These are phyloP conservation scores for Cerioporus squamosus DNA, from an alignment of 1,284 basidiomycete species.

Conservation along the genomic window DNA sequence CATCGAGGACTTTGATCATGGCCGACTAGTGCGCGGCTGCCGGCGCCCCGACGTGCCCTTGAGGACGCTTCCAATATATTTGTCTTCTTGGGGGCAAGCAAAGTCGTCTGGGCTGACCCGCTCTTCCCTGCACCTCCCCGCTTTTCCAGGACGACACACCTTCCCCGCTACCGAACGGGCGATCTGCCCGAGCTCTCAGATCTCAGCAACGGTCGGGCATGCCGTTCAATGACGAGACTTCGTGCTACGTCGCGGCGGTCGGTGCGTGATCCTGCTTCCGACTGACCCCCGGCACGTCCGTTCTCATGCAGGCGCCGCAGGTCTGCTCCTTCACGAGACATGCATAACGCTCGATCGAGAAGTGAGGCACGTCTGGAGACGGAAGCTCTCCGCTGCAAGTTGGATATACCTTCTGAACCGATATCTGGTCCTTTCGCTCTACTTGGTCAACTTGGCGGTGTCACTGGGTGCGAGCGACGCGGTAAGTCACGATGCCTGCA, in stretches of 20 bases:
- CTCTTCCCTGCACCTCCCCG: no score
- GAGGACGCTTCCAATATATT: no score
- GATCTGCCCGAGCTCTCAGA: no score
- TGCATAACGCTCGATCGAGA: slow-evolving; percentile 18
- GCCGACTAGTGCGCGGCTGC: no score
- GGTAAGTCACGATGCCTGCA: slow-evolving; percentile 4
- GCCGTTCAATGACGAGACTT: background rate
- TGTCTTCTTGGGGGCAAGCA: no score
- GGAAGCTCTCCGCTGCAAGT: slow-evolving; percentile 10
- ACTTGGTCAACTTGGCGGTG: slow-evolving; percentile 5
- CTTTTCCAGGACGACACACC: no score
- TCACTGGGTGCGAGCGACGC: background rate
- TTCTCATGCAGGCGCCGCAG: background rate
- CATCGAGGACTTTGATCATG: no score
- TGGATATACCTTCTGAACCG: slow-evolving; percentile 22
- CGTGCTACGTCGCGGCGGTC: slow-evolving; percentile 1
- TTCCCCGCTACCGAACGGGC: no score
- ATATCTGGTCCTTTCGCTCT: slow-evolving; percentile 15
- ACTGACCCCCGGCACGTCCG: background rate
- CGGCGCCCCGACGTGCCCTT: no score
- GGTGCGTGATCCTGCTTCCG: background rate
- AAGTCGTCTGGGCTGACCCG: no score
- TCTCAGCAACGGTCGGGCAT: no score
- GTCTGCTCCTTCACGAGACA: slow-evolving; percentile 21
- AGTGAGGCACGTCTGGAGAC: slow-evolving; percentile 16